Base-by-base conservation (phyloP, 208 protist species). In the Leishmania braziliensis region DNA sequence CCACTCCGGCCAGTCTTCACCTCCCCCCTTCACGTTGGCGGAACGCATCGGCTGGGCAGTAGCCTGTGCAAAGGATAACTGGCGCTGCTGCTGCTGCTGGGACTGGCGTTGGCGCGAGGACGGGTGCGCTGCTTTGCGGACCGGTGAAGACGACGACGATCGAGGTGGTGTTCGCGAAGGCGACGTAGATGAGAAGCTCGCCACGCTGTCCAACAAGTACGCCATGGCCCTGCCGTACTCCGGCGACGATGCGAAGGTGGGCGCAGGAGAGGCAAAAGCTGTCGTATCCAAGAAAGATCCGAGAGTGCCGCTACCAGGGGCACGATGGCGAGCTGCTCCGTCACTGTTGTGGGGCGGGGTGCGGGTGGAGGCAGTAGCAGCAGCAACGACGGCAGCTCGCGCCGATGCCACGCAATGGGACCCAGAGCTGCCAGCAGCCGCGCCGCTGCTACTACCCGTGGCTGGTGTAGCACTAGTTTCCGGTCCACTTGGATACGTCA, bases 201-300 rank as follows among this genome's bases (percentile, higher is more conserved):
- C 73, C 12, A 86, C 78, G 48, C 82, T 86, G 73, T 86, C 82
- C 6, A 86, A 60, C 26, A 86, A 54, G 33, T 86, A 66, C 73
- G 82, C 78, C 82, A 86, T 86, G 29, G 78, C 73, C 8, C 66
- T 39, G 10, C 77, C 53, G 46, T 58, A 77, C n/a, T 82, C 78
- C 10, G 63, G 56, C 3, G 82, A 77, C 29, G 78, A 80, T 3
- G 74, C 53, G 12, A 79, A 82, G 23, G 20, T 10, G 0, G 82
- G 82, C 2, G 50, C 29, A 5, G 82, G 79, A 5, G 82, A 81
- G 18, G 77, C 69, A 8, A 86, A 77, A 2, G 69, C 72, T 5
- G 81, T 78, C 20, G 62, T 78, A 53, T 85, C 81, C 16, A 69
- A 78, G 33, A 77, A 77, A 20, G 81, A 77, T 18, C 75, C 78